phyloP scores from a whole-genome alignment of 2,329 filamentous ascomycete species.

The Fusarium armeniacum region DNA sequence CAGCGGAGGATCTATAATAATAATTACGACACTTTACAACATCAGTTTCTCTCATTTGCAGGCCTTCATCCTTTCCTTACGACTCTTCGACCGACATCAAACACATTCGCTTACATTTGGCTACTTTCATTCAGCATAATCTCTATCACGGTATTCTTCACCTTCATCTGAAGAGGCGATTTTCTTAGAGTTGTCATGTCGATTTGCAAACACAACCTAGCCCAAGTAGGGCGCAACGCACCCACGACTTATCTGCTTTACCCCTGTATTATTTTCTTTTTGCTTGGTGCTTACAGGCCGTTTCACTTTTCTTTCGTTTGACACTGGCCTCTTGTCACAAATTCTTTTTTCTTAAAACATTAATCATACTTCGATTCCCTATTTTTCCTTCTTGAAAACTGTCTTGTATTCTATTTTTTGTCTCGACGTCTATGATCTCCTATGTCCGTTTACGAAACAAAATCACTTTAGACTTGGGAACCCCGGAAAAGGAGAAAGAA shows the following conservation, averaged over 20 bases:
- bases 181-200: slow-evolving; percentile 36
- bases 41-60: slow-evolving; percentile 13
- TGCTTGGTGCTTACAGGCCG: slow-evolving; percentile 43
- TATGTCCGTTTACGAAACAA: slow-evolving; percentile 49
- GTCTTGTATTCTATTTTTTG: slow-evolving; percentile 37
- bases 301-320: slow-evolving; percentile 39
- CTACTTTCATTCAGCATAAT: slow-evolving; percentile 14
- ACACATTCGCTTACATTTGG: slow-evolving; percentile 29
- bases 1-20: slow-evolving; percentile 28
- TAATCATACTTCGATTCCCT: slow-evolving; percentile 39
- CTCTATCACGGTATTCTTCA: slow-evolving; percentile 19
- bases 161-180: slow-evolving; percentile 24
- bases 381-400: slow-evolving; percentile 30
- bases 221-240: slow-evolving; percentile 43
- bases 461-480: slow-evolving; percentile 46
- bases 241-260: slow-evolving; percentile 43
- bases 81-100: slow-evolving; percentile 20
- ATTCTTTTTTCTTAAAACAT: slow-evolving; percentile 35
- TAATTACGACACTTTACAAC: slow-evolving; percentile 22
- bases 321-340: slow-evolving; percentile 41
- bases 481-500: slow-evolving; percentile 48
- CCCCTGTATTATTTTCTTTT: slow-evolving; percentile 43
- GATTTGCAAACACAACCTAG: slow-evolving; percentile 35
- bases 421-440: slow-evolving; percentile 46
- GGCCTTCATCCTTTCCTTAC: slow-evolving; percentile 18